These are phyloP conservation scores for Xylariaceae sp. DNA, from an alignment of 2,329 filamentous ascomycete genomes.

Conservation along the genomic window DNA sequence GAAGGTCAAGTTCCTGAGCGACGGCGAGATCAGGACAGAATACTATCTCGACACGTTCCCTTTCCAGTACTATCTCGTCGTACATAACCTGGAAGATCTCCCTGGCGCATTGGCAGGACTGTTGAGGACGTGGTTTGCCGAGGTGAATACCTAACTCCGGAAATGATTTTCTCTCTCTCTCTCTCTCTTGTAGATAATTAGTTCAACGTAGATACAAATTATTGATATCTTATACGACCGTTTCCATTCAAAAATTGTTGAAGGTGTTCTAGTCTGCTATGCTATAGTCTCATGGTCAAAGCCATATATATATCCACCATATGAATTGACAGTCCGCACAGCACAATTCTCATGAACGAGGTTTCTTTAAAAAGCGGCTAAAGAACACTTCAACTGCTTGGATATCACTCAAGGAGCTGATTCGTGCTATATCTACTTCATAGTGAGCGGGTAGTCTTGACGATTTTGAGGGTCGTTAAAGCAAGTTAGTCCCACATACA, in stretches of 20 bases:
- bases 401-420: conserved; percentile 20
- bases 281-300: background rate
- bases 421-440: conserved; percentile 27
- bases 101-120: conserved; percentile 81
- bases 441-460: conserved; percentile 1
- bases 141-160: conserved; percentile 42
- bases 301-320: background rate
- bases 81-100: conserved; percentile 85
- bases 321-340: too few relatives aligned
- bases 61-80: conserved; percentile 94
- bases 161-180: background rate
- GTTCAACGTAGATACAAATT: too few relatives aligned
- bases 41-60: conserved; percentile 94
- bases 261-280: background rate
- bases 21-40: conserved; percentile 71
- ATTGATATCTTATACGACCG: too few relatives aligned
- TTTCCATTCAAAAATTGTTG: background rate
- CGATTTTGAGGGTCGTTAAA: background rate
- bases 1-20: conserved; percentile 68
- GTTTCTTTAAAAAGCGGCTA: conserved; percentile 18
- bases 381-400: conserved; percentile 23
- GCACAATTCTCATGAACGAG: background rate
- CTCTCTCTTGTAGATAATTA: too few relatives aligned
- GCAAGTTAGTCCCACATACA: conserved; percentile 37
- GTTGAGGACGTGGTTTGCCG: conserved; percentile 91